Evolutionary conservation across 768 basidiomycete genomes (phyloP), one percentile per base, ranked within the genome.

Genomic region (Scleroderma citrinum): DNA sequence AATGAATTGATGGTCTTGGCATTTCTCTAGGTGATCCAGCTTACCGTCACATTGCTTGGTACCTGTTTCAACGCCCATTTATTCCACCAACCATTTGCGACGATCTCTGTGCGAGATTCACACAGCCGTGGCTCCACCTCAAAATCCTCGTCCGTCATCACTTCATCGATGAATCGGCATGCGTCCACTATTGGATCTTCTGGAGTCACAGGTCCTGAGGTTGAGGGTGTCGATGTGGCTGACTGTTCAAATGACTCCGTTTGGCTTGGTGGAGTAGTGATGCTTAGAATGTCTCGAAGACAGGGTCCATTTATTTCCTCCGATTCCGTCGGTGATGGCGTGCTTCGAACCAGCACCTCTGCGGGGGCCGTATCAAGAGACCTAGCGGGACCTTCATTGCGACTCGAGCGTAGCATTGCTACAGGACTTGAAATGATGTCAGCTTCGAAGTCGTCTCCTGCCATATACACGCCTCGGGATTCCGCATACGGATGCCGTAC

Each of bases 31-130:
- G 40, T 5, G 14, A 52, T 51, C 45, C 46, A 20, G 44, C 60
- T 59, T 52, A 61, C 68, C 26, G 42, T 51, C 23, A 24, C 40
- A 29, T 38, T 12, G 29, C 46, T 49, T 42, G 57, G 48, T 34
- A 56, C 56, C 41, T 53, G 61, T 38, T 58, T 66, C 50, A 69
- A 57, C 21, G 73, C 71, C 77, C 77, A 83, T 47, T 69, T 71
- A 10, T 73, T 66, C 69, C 74, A 70, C 81, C 81, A 71, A 17
- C 78, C 81, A 40, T 63, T 66, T 38, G 69, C 71, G n/a, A 72
- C 70, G 50, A 66, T 64, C 42, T 73, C 64, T 31, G 57, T 63
- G 45, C 69, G 69, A 47, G 65, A 56, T 50, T 60, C 66, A 49
- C 56, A 54, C 13, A 59, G 61, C 43, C 52, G 31, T 3, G 52